A percentile compares a stretch with the other conserved stretches of the same genome.
Evolutionary conservation across 2,329 filamentous ascomycete genomes (phyloP).

Genomic region (Akanthomyces uredinophilus): DNA sequence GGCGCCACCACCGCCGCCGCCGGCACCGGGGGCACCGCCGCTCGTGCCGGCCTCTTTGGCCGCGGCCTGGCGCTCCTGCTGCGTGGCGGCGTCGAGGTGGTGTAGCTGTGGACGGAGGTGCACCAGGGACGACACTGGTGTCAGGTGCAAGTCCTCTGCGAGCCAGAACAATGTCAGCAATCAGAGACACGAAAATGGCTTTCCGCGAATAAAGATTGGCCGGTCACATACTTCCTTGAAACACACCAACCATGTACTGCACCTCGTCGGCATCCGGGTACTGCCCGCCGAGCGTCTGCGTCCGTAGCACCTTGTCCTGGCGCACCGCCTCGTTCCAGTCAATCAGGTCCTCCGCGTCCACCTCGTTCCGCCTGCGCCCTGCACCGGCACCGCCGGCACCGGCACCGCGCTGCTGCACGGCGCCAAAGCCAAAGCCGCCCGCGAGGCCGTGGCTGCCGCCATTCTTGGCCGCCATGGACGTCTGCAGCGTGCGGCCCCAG

Average conservation of each 20-base stretch:
- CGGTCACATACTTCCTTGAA: constrained; percentile 63
- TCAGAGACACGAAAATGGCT: too few relatives aligned
- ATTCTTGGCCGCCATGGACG: constrained; percentile 52
- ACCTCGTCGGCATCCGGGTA: constrained; percentile 64
- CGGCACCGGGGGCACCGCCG: constrained; percentile 18
- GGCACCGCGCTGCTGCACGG: constrained; percentile 35
- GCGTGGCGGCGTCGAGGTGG: constrained; percentile 79
- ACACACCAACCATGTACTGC: constrained; percentile 90
- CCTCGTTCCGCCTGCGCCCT: constrained; percentile 31
- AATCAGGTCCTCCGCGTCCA: constrained; percentile 40
- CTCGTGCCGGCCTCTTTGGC: constrained; percentile 30
- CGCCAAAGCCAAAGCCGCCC: constrained; percentile 64
- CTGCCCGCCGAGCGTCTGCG: constrained; percentile 82
- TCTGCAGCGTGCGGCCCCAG: constrained; percentile 73
- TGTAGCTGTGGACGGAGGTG: constrained; percentile 89
- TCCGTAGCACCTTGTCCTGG: constrained; percentile 67
- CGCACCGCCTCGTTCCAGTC: constrained; percentile 65
- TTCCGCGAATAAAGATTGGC: background rate
- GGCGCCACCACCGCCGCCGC: constrained; percentile 40
- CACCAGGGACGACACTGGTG: constrained; percentile 74
- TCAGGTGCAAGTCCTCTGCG: constrained; percentile 78
- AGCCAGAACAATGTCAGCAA: background rate
- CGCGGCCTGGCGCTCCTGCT: constrained; percentile 53
- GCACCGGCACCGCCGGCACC: constrained; percentile 21
- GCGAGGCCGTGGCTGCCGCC: constrained; percentile 65